Evolutionary conservation across 768 basidiomycete genomes (phyloP), one percentile per base, ranked within the genome.

Genomic region (Polyporus arcularius): DNA sequence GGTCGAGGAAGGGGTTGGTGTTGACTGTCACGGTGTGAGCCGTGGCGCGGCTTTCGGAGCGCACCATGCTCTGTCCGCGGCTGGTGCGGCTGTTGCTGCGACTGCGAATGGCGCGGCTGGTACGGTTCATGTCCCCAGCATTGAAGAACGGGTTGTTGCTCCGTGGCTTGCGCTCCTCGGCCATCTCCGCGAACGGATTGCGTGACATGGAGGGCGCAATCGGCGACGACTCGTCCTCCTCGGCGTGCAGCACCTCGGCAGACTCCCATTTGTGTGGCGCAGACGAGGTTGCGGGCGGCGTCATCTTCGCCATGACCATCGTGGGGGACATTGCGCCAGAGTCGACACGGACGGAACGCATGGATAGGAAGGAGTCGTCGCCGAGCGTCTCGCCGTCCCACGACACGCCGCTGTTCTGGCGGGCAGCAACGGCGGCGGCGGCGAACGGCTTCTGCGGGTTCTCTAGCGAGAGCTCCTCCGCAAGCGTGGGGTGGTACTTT

Each of bases 231-330:
- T 26, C 21, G 21, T 26, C 46, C 32, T 70, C 74, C 35, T 80
- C 78, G 48, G 74, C 75, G 56, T 82, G 74, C 53, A 88, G 64
- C 18, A 89, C 84, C 67, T 88, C 85, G 3, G 87, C 87, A 8
- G 85, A 85, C 71, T 90, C 84, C 88, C 88, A 90, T 49, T 71
- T 79, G 73, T 90, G 88, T 10, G 63, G 38, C 15, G 78, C 73
- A 1, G 82, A 79, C 4, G 73, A 66, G 30, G 78, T 84, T 12
- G 85, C 82, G 8, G 76, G 76, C 48, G 89, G 88, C 4, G 88
- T 90, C 62, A 81, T 82, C 68, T 84, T 85, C 38, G 84, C 86
- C 68, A 80, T 78, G 52, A 75, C 78, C 57, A 70, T 54, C 41
- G 76, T 75, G 10, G 86, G 81, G 4, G 84, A 81, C 76, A 84